phyloP scores from a whole-genome alignment of 305 asterid genomes.

The Fraxinus nigra region DNA sequence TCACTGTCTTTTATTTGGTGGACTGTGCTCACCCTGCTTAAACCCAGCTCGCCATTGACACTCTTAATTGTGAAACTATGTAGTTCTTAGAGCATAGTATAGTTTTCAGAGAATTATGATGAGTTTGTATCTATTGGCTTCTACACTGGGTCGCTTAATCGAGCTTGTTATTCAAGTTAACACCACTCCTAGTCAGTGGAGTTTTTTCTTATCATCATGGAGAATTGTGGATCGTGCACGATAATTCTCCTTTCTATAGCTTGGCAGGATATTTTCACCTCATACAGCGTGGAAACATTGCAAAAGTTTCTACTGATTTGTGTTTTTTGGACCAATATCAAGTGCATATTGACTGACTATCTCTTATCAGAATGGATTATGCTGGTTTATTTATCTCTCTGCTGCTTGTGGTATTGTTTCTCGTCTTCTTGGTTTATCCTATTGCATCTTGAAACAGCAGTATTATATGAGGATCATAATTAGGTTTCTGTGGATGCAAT shows the following conservation, averaged over 20 bases:
- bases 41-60: background rate
- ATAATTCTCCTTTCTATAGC: conserved; percentile 20
- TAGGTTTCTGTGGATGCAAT: conserved; percentile 36
- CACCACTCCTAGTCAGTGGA: background rate
- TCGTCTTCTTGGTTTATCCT: conserved; percentile 52
- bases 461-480: conserved; percentile 39
- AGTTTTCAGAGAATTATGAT: background rate
- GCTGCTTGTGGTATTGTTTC: conserved; percentile 50
- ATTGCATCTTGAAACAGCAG: conserved; percentile 46
- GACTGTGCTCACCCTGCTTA: background rate
- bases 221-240: background rate
- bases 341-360: conserved; percentile 30
- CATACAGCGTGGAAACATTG: conserved; percentile 15
- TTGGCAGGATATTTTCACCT: conserved; percentile 22
- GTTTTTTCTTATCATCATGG: background rate
- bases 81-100: background rate
- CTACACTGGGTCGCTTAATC: background rate
- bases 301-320: conserved; percentile 8
- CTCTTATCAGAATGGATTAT: conserved; percentile 54
- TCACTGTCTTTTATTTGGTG: background rate
- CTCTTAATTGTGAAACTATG: background rate
- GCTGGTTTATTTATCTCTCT: conserved; percentile 57
- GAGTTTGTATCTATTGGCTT: background rate
- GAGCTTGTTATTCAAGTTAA: background rate
- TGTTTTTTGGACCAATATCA: conserved; percentile 13